Base-by-base conservation (phyloP, 306 rosid genomes). In the Crataegus laevigata region DNA sequence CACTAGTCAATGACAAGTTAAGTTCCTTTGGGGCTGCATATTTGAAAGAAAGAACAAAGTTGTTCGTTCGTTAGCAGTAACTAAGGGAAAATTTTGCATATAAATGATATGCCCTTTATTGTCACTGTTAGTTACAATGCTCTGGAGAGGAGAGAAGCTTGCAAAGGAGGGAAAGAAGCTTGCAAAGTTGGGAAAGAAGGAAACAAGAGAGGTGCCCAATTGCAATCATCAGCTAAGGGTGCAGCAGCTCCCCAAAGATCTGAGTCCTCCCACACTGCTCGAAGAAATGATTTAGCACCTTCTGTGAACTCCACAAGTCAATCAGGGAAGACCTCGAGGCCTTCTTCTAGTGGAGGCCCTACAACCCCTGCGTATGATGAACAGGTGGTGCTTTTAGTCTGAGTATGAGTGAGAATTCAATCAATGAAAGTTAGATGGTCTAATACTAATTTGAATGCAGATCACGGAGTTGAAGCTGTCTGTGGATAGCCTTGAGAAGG, bases 401-500 rank as follows among this genome's bases (percentile, higher is more conserved):
- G 18, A 14, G 47, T 50, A 32, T 1, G 29, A 50, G 32, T 38
- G 36, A 51, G 47, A 58, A 59, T 29, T n/a, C 32, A 13, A 3
- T 40, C 38, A 11, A 47, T 21, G 52, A 22, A 78, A 11, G 3
- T 54, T 14, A 18, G 17, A 5, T 36, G 14, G 42, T 62, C 52
- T 74, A 28, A 81, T 29, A 7, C 38, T 68, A 30, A 59, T 65
- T 12, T 69, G 0, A 50, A 71, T 85, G 88, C 89, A 94, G 99
- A 84, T 94, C 78, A 94, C 99, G 0, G 91, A 85, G 69, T 81
- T 94, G 87, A 96, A 96, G 77, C 77, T 96, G 25, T 92, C 99
- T 4, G 87, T 96, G 51, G 98, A 96, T 76, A 91, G 96, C 80
- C 99, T 96, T 69, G 99, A 96, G 88, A 96, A 96, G 85, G 98